These are phyloP conservation scores for Avena insularis DNA, from an alignment of 176 grass and related monocot genomes.

Conservation along the genomic window DNA sequence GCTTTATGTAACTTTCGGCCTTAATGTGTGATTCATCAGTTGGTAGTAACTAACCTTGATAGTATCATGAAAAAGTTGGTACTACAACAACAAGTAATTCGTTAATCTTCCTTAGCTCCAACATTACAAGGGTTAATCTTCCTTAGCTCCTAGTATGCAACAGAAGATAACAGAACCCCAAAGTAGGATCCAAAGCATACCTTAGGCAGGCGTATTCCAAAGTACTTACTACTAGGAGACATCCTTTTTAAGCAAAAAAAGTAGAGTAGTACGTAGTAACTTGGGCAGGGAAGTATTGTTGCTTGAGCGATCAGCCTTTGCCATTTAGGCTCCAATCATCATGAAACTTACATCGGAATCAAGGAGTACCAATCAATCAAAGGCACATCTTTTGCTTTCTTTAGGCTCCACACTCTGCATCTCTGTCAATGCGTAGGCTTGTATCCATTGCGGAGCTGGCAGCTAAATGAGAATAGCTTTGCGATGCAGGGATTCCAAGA, in stretches of 20 bases:
- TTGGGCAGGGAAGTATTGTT: constrained; percentile 23
- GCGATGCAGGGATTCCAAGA: constrained; percentile 75
- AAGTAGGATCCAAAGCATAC: constrained; percentile 39
- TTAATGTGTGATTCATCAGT: background rate
- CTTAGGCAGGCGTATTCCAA: background rate
- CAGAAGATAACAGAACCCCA: constrained; percentile 25
- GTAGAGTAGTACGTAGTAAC: constrained; percentile 18
- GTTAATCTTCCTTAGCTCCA: background rate
- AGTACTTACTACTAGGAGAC: background rate
- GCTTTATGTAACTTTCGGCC: background rate
- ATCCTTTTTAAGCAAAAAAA: background rate
- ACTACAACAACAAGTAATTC: background rate
- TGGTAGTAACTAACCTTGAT: background rate
- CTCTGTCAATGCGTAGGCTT: constrained; percentile 34
- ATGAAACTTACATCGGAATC: constrained; percentile 33
- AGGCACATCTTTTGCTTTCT: constrained; percentile 37
- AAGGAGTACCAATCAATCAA: constrained; percentile 27
- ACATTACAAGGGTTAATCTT: background rate
- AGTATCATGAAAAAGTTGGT: background rate
- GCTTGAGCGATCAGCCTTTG: constrained; percentile 29
- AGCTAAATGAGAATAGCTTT: constrained; percentile 50
- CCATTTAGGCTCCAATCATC: constrained; percentile 28
- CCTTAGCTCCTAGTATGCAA: background rate
- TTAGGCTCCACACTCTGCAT: background rate
- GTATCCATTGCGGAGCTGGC: constrained; percentile 29